phyloP scores from a whole-genome alignment of 2,329 filamentous ascomycete species.

The Fusarium chuoi region DNA sequence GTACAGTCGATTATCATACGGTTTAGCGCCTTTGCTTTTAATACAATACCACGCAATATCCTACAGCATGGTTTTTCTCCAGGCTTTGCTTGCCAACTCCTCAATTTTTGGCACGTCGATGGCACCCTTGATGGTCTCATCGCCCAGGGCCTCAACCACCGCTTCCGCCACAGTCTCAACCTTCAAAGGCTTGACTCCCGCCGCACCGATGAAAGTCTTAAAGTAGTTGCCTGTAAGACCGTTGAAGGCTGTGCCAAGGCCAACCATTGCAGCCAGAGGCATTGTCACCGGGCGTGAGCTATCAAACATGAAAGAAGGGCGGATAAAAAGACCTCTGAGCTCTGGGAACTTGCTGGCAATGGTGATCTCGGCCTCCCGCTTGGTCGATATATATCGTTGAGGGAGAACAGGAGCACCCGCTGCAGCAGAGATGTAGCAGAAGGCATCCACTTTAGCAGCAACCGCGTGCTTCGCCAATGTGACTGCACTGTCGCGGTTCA shows the following conservation, averaged over 20 bases:
- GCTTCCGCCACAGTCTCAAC: constrained; percentile 90
- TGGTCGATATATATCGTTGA: constrained; percentile 86
- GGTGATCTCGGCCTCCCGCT: constrained; percentile 85
- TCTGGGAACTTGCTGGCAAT: constrained; percentile 78
- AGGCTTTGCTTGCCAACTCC: constrained; percentile 80
- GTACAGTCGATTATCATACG: constrained; percentile 46
- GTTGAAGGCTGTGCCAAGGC: constrained; percentile 81
- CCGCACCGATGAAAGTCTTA: constrained; percentile 80
- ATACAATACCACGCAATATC: constrained; percentile 15
- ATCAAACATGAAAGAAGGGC: constrained; percentile 92
- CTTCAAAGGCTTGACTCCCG: constrained; percentile 86
- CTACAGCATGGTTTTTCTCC: constrained; percentile 91
- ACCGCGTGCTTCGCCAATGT: constrained; percentile 82
- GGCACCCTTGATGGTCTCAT: constrained; percentile 76
- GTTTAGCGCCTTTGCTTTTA: constrained; percentile 44
- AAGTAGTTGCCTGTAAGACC: constrained; percentile 79
- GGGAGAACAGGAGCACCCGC: constrained; percentile 88
- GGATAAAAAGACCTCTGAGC: constrained; percentile 83
- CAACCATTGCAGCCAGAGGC: constrained; percentile 82
- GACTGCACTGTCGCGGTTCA: constrained; percentile 93
- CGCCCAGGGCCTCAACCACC: constrained; percentile 85
- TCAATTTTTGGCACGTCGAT: constrained; percentile 86
- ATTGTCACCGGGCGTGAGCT: constrained; percentile 82
- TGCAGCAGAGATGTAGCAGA: constrained; percentile 90
- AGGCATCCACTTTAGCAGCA: constrained; percentile 71